phyloP scores from a whole-genome alignment of 2,329 filamentous ascomycete genomes.

The Cladosporium sp. region DNA sequence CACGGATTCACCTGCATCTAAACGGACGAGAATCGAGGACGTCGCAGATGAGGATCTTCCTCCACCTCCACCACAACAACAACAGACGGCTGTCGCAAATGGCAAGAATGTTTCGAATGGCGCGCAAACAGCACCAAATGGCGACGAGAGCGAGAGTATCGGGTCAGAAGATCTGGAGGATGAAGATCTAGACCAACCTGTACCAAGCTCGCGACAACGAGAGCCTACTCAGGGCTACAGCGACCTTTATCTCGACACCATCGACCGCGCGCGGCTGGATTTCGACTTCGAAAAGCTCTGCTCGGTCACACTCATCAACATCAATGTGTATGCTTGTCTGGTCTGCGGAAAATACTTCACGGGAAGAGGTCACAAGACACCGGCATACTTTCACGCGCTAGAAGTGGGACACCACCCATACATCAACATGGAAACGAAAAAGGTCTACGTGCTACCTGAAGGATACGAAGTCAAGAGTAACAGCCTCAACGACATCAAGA shows the following conservation, averaged over 20 bases:
- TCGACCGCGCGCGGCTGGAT: conserved; percentile 86
- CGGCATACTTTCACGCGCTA: conserved; percentile 95
- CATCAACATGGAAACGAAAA: conserved; percentile 93
- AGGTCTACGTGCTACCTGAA: conserved; percentile 87
- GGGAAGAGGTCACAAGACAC: conserved; percentile 85
- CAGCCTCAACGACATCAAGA: conserved; percentile 96
- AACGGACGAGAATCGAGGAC: conserved; percentile 44
- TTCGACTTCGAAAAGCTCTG: conserved; percentile 99
- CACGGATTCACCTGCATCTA: conserved; percentile 43
- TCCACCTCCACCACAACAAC: conserved; percentile 23
- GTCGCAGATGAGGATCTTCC: conserved; percentile 32
- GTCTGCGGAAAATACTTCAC: conserved; percentile 98
- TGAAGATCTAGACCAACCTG: conserved; percentile 30
- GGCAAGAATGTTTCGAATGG: conserved; percentile 20
- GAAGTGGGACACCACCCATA: conserved; percentile 96
- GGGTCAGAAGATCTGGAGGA: conserved; percentile 32
- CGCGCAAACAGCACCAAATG: conserved; percentile 29
- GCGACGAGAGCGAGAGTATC: conserved; percentile 34
- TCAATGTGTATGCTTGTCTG: conserved; percentile 96
- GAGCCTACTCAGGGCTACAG: conserved; percentile 82
- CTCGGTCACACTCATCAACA: conserved; percentile 91
- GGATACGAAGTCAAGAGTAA: conserved; percentile 95
- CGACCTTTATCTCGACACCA: conserved; percentile 96
- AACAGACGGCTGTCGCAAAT: conserved; percentile 17
- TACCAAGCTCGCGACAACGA: conserved; percentile 31